Evolutionary conservation across 495 filamentous ascomycete genomes (phyloP), one percentile per base, ranked within the genome.

Genomic region (Aspergillus conjunctus): DNA sequence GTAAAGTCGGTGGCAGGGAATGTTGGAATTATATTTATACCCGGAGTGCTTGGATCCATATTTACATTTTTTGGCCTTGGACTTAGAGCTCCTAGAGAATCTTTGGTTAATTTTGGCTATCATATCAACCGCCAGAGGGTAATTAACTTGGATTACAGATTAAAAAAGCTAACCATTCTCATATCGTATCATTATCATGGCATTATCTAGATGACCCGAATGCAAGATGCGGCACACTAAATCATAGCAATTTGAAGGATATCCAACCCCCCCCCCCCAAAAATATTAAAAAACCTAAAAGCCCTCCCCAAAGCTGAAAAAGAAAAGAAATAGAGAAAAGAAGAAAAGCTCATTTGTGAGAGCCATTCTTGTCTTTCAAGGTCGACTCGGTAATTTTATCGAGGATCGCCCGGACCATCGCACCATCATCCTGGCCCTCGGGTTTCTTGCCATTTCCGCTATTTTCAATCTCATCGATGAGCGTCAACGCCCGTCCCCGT

Each of bases 391-490:
- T 76, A 57, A 83, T 81, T 64, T 77, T 80, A 51, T 79, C 67
- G 63, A 84, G 59, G 30, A 84, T 76, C 9, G 64, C 68, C 32
- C 75, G 75, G 11, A 83, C 73, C 63, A 77, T 71, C 3, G 60
- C 65, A 2, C 78, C 79, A 51, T 78, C 73, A 17, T 54, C 57
- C 54, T 67, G 63, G 33, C 64, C 68, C 15, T 76, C 75, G 14
- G 68, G 49, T 33, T 68, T 52, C 41, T 69, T 39, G 79, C 64
- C 67, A 30, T 63, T 61, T 70, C 81, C 58, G 76, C 74, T 73
- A 20, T 64, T 71, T 50, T 89, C 89, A n/a, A 92, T 82, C 62
- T 81, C 80, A 49, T 88, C 85, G 41, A 92, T 83, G 72, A 91
- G 76, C 61, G 73, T 76, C 53, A 84, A 71, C 22, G 92, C 91